Evolutionary conservation across 495 filamentous ascomycete species (phyloP), one percentile per base, ranked within the genome.

Genomic region (Acidiella bohemica): DNA sequence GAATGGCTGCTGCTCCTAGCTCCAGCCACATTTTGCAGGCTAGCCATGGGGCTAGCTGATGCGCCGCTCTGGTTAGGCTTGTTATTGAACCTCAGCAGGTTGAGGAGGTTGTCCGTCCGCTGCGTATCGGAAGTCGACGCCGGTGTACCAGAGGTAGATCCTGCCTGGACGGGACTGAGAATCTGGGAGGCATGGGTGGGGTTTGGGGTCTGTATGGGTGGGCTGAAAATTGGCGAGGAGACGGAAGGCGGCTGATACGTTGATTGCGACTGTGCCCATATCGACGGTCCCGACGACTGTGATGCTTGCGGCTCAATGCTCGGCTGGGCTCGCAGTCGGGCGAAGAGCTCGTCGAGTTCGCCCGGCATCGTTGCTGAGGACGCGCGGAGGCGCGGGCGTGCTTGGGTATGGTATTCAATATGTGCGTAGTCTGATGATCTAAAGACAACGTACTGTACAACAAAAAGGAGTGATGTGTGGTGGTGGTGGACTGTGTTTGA

Each of bases 41-140:
- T 61, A 46, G 29, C 60, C 44, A 51, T 57, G 46, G 40, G 43
- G 20, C 33, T 33, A 9, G 33, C 5, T 23, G 31, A 30, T 3
- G 33, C 20, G n/a, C 17, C 10, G 0, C 31, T 18, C 17, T 34
- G 42, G 23, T 32, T 25, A 20, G 27, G 20, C 16, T 35, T 33
- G 36, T 25, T 44, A 50, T 73, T 84, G 62, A 86, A 94, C 62
- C 85, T 85, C 35, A 97, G 71, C 28, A 97, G 70, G 53, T 80
- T 90, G 54, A 97, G 67, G 47, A 97, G 62, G 53, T 78, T 84
- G 32, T 61, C 75, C 37, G 67, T 77, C 63, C 66, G 74, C 55
- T 82, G 35, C 30, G 26, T 26, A 9, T 55, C 41, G 8, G 47
- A 40, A n/a, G n/a, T n/a, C 67, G 37, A 71, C 60, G 39, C 73